A percentile compares a stretch with the other conserved stretches of the same genome.
Conservation (phyloP, 75 land plant genomes). For the Sequoia sempervirens region DNA sequence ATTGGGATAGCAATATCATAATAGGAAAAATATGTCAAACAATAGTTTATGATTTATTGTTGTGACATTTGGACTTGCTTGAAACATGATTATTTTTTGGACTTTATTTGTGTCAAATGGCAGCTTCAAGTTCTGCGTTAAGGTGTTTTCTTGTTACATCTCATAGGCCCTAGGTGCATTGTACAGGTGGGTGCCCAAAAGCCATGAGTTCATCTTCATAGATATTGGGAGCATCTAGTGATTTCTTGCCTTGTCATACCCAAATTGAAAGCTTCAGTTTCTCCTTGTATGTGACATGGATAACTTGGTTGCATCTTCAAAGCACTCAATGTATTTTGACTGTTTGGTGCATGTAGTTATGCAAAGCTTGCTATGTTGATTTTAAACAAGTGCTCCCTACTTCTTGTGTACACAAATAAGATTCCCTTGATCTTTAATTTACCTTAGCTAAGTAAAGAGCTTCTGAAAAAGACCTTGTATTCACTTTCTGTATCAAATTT, state of each 20-base stretch:
- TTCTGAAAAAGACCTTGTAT: too few species aligned
- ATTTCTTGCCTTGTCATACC: not conserved
- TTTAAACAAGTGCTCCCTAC: not conserved
- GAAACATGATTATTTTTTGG: not conserved
- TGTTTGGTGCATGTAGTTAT: not conserved
- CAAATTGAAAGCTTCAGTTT: not conserved
- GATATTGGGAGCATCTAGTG: not conserved
- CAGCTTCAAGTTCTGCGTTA: not conserved
- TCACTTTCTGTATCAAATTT: too few species aligned
- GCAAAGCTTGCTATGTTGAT: not conserved
- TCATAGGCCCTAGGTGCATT: not conserved
- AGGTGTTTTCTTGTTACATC: not conserved
- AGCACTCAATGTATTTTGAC: not conserved
- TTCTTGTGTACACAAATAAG: not conserved
- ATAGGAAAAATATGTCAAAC: not conserved
- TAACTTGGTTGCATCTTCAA: not conserved
- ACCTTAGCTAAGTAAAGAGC: not conserved
- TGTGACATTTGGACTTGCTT: not conserved
- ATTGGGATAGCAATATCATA: not conserved
- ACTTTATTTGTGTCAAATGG: not conserved
- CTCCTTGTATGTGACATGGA: too few species aligned
- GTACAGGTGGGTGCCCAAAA: not conserved
- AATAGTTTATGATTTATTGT: not conserved
- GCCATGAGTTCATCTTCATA: not conserved
- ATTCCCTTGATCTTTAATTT: not conserved